A percentile compares a stretch with the other conserved stretches of the same genome.
Evolutionary conservation across 495 filamentous ascomycete species (phyloP).

Genomic region (Achaetomiella virescens): DNA sequence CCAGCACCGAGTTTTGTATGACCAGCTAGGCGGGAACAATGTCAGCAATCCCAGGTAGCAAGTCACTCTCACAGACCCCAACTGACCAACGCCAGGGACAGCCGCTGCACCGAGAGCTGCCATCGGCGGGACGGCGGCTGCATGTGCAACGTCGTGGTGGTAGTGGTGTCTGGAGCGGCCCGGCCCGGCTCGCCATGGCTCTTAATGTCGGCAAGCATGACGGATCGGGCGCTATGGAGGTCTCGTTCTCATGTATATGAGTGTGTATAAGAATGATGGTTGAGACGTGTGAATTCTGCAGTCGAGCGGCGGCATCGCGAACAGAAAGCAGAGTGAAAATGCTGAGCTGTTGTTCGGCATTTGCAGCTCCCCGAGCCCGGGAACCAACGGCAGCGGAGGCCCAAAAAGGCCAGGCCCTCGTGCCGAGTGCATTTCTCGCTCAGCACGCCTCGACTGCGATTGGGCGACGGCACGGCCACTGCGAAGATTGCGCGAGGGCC

Average conservation of each 20-base stretch:
- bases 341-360: too few species aligned
- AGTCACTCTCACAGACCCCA: too few species aligned
- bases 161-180: constrained; percentile 1
- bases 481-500: background rate
- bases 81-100: constrained; percentile 15
- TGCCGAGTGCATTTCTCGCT: background rate
- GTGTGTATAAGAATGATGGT: too few species aligned
- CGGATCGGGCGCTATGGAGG: background rate
- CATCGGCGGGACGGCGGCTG: background rate
- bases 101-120: constrained; percentile 10
- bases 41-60: too few species aligned
- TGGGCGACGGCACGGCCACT: too few species aligned
- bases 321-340: background rate
- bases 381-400: too few species aligned
- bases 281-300: too few species aligned
- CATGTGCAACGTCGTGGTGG: too few species aligned
- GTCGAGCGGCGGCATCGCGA: background rate
- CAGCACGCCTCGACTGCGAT: too few species aligned
- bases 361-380: too few species aligned
- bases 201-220: constrained; percentile 13
- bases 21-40: constrained; percentile 43
- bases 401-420: too few species aligned
- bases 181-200: constrained; percentile 7
- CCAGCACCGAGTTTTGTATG: constrained; percentile 50
- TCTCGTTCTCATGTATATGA: too few species aligned